phyloP scores from a whole-genome alignment of 2,329 filamentous ascomycete genomes.

The Dichotomopilus funicola region DNA sequence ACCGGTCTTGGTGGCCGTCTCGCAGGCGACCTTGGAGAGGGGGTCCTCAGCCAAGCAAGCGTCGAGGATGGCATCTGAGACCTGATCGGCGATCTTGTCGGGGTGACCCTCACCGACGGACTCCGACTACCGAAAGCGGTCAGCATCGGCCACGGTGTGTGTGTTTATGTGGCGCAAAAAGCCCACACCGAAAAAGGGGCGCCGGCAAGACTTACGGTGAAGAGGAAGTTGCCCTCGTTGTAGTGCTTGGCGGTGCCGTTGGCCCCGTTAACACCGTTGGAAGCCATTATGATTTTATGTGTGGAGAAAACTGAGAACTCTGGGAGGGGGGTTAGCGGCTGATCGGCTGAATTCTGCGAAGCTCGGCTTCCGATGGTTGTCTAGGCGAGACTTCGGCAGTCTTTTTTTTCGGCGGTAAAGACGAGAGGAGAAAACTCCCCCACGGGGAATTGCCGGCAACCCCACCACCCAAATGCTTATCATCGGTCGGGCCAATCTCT shows the following conservation, averaged over 20 bases:
- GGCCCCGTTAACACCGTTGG: conserved; percentile 46
- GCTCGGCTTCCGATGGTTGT: not conserved
- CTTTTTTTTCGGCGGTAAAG: not conserved
- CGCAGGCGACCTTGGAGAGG: conserved; percentile 97
- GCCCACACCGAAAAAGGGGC: not conserved
- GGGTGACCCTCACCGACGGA: conserved; percentile 87
- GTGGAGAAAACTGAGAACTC: not conserved
- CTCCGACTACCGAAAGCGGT: conserved; percentile 54
- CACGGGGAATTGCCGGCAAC: too few relatives aligned
- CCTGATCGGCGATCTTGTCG: conserved; percentile 97
- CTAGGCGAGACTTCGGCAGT: not conserved
- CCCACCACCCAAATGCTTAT: too few relatives aligned
- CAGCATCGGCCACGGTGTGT: conserved; percentile 5
- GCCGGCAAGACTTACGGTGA: conserved; percentile 55
- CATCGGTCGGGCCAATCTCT: not conserved
- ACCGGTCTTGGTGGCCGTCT: conserved; percentile 99
- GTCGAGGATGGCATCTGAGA: conserved; percentile 97
- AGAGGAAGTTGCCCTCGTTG: conserved; percentile 69
- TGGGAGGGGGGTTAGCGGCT: conserved; percentile 11
- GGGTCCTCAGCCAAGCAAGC: conserved; percentile 92
- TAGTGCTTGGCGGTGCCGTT: conserved; percentile 40
- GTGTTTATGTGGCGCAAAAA: not conserved
- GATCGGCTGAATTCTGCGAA: not conserved
- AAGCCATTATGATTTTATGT: conserved; percentile 45
- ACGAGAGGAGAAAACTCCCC: not conserved